Conservation (phyloP, 192 early-diverging fungal species). For the Coemansia sp. region DNA sequence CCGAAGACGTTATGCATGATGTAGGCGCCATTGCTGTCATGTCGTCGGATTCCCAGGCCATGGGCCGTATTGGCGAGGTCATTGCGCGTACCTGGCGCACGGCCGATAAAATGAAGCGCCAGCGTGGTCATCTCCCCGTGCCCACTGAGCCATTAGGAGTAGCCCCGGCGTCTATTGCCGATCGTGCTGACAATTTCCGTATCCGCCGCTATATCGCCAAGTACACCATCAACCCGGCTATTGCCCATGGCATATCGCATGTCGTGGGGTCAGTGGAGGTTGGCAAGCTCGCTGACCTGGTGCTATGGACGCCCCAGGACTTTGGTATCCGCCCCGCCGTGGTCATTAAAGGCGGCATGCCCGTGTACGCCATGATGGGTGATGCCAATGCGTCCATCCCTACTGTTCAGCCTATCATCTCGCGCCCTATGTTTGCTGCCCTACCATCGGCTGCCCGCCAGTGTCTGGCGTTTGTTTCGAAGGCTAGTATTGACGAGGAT, state of each 20-base stretch:
- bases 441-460: conserved; percentile 61
- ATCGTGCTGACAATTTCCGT: conserved; percentile 82
- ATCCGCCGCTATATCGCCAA: conserved; percentile 93
- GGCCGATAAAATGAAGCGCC: conserved; percentile 92
- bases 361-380: conserved; percentile 86
- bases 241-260: conserved; percentile 86
- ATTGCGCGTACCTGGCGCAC: conserved; percentile 92
- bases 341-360: conserved; percentile 88
- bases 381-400: conserved; percentile 96
- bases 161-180: conserved; percentile 39
- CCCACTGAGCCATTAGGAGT: conserved; percentile 26
- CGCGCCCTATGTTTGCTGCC: conserved; percentile 85
- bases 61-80: conserved; percentile 97
- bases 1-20: conserved; percentile 96
- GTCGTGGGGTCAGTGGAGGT: conserved; percentile 92
- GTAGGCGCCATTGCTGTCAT: conserved; percentile 94
- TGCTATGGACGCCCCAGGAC: conserved; percentile 79
- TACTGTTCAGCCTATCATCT: conserved; percentile 86
- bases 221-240: conserved; percentile 97
- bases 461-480: conserved; percentile 83
- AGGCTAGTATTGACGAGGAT: conserved; percentile 65
- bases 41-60: conserved; percentile 92
- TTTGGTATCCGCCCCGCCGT: conserved; percentile 90
- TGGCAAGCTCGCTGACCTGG: conserved; percentile 93
- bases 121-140: conserved; percentile 66